Evolutionary conservation across 768 basidiomycete species (phyloP), one percentile per base, ranked within the genome.

Genomic region (Serendipita vermifera): DNA sequence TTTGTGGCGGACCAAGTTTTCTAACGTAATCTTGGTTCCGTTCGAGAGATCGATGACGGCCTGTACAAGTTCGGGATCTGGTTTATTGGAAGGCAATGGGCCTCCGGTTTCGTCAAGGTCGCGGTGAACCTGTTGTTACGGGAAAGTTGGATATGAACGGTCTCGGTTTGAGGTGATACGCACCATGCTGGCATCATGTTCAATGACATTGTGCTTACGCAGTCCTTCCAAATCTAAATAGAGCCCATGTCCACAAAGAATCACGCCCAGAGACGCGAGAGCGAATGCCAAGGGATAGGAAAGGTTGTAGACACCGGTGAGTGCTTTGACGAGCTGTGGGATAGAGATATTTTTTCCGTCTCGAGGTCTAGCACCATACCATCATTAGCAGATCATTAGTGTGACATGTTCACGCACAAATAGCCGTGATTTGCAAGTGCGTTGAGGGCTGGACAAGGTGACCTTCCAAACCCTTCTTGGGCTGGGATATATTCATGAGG

Each of bases 151-250:
- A 7, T 6, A 26, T 9, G 15, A 17, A 26, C 17, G 39, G 17
- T 5, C 6, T 6, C 6, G 15, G n/a, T n/a, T n/a, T n/a, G n/a
- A n/a, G n/a, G 26, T 20, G 15, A 26, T 9, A 9, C 17, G 26
- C 32, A 51, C 46, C 20, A 51, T 20, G 29, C 46, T 51, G 20
- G 46, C 46, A 31, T 51, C 46, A 51, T 51, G 46, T 31, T 51
- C 46, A n/a, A 51, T 51, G 7, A n/a, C 46, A 51, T 51, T 51
- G 22, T 51, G 46, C 29, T 29, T 51, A 31, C 46, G 31, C 9
- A 51, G 46, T 26, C 7, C 46, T 9, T 31, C 46, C n/a, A 51
- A 31, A 31, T 51, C n/a, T 31, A 51, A 29, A n/a, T 26, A 26
- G 15, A 51, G 26, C 9, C 46, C 46, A 7, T 51, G 17, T 15